A percentile compares a stretch with the other conserved stretches of the same genome.
Conservation (phyloP, 2,329 filamentous ascomycete species). For the Apiospora sp. region DNA sequence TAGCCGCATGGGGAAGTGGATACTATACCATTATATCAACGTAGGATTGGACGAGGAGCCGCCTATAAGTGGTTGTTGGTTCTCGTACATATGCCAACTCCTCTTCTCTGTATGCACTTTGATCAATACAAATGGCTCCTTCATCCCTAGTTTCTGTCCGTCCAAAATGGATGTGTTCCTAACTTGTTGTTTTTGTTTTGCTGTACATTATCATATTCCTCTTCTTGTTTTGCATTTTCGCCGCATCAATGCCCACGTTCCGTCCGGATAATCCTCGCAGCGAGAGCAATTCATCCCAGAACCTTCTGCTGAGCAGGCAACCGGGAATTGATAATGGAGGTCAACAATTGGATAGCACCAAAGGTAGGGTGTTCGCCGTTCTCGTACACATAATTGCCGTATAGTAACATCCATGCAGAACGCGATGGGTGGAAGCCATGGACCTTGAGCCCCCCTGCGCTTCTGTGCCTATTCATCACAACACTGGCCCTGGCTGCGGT, state of each 20-base stretch:
- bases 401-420: too few species aligned
- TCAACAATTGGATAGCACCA: too few species aligned
- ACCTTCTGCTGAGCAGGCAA: not conserved
- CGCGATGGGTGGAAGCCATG: not conserved
- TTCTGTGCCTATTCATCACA: not conserved
- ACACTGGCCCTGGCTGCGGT: not conserved
- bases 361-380: too few species aligned
- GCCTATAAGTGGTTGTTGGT: slow-evolving; percentile 8
- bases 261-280: not conserved
- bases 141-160: not conserved
- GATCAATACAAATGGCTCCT: not conserved
- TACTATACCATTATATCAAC: not conserved
- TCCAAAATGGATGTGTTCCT: not conserved
- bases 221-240: not conserved
- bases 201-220: not conserved
- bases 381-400: too few species aligned
- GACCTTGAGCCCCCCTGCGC: not conserved
- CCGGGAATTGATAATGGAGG: too few species aligned
- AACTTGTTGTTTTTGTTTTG: not conserved
- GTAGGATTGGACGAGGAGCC: not conserved
- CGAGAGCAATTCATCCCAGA: not conserved
- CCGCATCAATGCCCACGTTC: not conserved
- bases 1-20: slow-evolving; percentile 4
- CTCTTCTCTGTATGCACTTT: not conserved
- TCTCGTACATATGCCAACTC: not conserved